Conservation (phyloP, 2,329 filamentous ascomycete species). For the Chaetomiaceae sp. region DNA sequence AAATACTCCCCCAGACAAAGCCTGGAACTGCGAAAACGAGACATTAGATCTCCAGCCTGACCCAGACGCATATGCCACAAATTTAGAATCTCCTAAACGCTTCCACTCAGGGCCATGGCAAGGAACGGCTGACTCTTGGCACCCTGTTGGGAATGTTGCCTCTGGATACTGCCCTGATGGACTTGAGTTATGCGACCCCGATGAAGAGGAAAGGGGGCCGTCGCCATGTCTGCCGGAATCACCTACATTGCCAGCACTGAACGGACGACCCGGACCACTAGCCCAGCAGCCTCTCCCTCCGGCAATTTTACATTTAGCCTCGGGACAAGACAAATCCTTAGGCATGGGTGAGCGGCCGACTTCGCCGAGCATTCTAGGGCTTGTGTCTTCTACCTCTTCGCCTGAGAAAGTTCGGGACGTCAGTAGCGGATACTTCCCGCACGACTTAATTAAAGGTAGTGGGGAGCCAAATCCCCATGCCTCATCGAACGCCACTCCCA, state of each 20-base stretch:
- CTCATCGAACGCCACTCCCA: neutral
- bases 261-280: neutral
- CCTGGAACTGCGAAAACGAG: too few relatives aligned
- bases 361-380: neutral
- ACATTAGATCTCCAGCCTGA: neutral
- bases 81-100: too few relatives aligned
- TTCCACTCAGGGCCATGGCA: neutral
- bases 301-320: neutral
- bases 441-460: neutral
- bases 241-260: neutral
- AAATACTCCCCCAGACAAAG: neutral
- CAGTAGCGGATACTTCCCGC: neutral
- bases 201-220: neutral
- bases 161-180: neutral
- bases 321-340: constrained; percentile 7
- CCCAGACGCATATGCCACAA: too few relatives aligned
- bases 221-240: constrained; percentile 5
- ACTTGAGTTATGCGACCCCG: neutral
- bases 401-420: neutral
- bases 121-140: neutral
- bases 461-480: neutral
- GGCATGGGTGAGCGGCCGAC: constrained; percentile 3
- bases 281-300: constrained; percentile 6
- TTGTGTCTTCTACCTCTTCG: neutral
- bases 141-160: neutral